Conservation (phyloP, 2,329 filamentous ascomycete genomes). For the Dactylellina parvicollis region DNA sequence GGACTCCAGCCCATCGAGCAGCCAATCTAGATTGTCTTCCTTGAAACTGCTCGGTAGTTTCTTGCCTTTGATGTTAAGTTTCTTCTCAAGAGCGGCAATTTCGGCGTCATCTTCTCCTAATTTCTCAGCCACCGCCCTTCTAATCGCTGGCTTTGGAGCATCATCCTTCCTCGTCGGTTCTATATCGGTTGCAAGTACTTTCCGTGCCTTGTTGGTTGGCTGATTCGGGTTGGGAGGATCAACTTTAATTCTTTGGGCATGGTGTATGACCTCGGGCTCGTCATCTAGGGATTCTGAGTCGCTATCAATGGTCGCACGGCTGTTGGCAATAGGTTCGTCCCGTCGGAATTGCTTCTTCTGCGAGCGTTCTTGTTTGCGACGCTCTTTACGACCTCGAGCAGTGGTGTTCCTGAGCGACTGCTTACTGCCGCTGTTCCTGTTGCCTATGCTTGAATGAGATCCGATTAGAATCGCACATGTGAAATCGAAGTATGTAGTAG, state of each 20-base stretch:
- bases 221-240: slow-evolving; percentile 54
- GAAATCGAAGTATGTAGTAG: neutral
- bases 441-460: slow-evolving; percentile 28
- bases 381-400: slow-evolving; percentile 68
- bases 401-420: slow-evolving; percentile 57
- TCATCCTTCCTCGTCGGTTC: neutral
- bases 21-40: slow-evolving; percentile 82
- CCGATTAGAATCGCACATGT: neutral
- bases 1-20: slow-evolving; percentile 75
- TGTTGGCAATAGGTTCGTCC: slow-evolving; percentile 46
- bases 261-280: slow-evolving; percentile 19
- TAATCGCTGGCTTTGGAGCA: slow-evolving; percentile 54
- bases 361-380: slow-evolving; percentile 72
- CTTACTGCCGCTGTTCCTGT: slow-evolving; percentile 55
- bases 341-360: slow-evolving; percentile 67
- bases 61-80: slow-evolving; percentile 82
- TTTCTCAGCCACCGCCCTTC: slow-evolving; percentile 67
- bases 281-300: slow-evolving; percentile 21
- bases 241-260: slow-evolving; percentile 46
- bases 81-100: slow-evolving; percentile 86
- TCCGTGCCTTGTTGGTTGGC: slow-evolving; percentile 38
- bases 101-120: slow-evolving; percentile 85
- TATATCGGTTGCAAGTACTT: slow-evolving; percentile 19
- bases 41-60: slow-evolving; percentile 76
- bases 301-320: slow-evolving; percentile 4